Evolutionary conservation across 2,329 filamentous ascomycete species (phyloP).

Genomic region (Apiospora saccharicola): DNA sequence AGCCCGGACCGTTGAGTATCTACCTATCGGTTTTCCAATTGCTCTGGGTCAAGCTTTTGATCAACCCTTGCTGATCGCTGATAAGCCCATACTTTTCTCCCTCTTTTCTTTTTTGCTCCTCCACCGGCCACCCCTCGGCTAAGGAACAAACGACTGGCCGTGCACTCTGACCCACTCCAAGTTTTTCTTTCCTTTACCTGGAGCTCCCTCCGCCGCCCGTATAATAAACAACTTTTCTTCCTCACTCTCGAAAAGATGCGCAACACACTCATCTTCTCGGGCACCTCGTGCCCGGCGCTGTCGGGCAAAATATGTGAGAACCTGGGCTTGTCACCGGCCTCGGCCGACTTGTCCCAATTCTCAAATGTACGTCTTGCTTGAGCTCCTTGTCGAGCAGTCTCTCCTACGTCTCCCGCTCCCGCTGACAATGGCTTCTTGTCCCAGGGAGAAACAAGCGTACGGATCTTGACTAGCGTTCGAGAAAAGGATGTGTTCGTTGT

Average conservation of each 20-base stretch:
- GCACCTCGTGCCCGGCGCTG: constrained; percentile 71
- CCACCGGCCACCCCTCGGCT: constrained; percentile 25
- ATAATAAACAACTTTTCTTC: constrained; percentile 32
- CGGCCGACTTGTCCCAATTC: constrained; percentile 73
- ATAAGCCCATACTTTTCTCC: not conserved
- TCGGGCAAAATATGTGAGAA: constrained; percentile 73
- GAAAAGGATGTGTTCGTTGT: constrained; percentile 99
- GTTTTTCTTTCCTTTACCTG: constrained; percentile 38
- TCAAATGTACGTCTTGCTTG: constrained; percentile 64
- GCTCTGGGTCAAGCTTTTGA: not conserved
- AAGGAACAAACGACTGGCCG: constrained; percentile 16
- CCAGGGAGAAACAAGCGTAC: constrained; percentile 74
- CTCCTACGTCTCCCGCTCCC: constrained; percentile 21
- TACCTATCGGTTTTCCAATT: not conserved
- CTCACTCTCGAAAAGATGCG: constrained; percentile 55
- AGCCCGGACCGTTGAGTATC: not conserved
- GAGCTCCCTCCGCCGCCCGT: constrained; percentile 36
- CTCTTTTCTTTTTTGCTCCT: not conserved
- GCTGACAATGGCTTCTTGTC: constrained; percentile 31
- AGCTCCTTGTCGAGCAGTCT: constrained; percentile 4
- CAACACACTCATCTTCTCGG: constrained; percentile 72
- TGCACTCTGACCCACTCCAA: constrained; percentile 31
- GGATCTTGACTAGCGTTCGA: constrained; percentile 78
- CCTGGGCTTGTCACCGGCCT: constrained; percentile 69
- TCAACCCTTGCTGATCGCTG: not conserved